A percentile compares a stretch with the other conserved stretches of the same genome.
Evolutionary conservation across 345 rosid genomes (phyloP).

Genomic region (Eucalyptus decipiens): DNA sequence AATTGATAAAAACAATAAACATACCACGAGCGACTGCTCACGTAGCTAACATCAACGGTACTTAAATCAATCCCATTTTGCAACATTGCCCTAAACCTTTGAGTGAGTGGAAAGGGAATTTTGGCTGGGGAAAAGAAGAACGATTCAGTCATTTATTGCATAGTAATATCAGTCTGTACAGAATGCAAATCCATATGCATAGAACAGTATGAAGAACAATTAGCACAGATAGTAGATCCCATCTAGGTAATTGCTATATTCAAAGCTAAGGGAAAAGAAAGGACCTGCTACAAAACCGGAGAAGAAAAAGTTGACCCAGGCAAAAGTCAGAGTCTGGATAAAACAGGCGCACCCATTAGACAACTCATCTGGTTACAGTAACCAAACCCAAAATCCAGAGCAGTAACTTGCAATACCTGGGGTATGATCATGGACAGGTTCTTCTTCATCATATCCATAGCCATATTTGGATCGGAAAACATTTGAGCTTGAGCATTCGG

Average conservation of each 20-base stretch:
- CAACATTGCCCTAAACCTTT: slow-evolving; percentile 95
- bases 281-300: slow-evolving; percentile 98
- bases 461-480: slow-evolving; percentile 99
- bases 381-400: background rate
- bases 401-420: slow-evolving; percentile 36
- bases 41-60: slow-evolving; percentile 98
- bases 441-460: slow-evolving; percentile 99
- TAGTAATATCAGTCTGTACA: background rate
- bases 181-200: background rate
- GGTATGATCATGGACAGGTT: slow-evolving; percentile 98
- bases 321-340: slow-evolving; percentile 87
- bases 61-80: slow-evolving; percentile 99
- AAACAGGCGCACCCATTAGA: background rate
- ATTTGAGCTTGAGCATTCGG: slow-evolving; percentile 92
- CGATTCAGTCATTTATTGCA: background rate
- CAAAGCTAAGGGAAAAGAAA: background rate
- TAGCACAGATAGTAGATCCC: background rate
- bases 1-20: background rate
- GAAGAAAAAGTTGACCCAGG: slow-evolving; percentile 99
- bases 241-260: background rate
- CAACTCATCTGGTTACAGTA: background rate
- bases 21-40: slow-evolving; percentile 98
- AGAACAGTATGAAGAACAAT: background rate
- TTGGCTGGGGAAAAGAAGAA: slow-evolving; percentile 45
- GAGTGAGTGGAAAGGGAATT: slow-evolving; percentile 96